Conservation (phyloP, 768 basidiomycete genomes). For the Lactarius deliciosus region DNA sequence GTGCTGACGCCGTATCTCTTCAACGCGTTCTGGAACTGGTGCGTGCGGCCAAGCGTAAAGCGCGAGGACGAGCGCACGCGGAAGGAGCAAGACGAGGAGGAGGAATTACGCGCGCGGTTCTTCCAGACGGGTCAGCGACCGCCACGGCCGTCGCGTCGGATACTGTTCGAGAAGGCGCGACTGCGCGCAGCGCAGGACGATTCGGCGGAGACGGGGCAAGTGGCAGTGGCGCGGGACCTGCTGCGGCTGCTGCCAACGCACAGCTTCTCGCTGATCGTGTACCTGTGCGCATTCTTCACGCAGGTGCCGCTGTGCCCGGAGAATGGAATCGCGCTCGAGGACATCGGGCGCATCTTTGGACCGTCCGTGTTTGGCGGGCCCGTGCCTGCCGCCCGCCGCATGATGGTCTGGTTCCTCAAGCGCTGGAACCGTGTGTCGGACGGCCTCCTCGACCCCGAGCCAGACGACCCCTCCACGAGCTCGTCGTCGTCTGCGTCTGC, state of each 20-base stretch:
- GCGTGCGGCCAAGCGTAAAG: conserved; percentile 44
- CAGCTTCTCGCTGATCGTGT: conserved; percentile 44
- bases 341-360: conserved; percentile 49
- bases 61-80: conserved; percentile 36
- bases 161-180: conserved; percentile 18
- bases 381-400: conserved; percentile 21
- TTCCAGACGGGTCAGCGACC: conserved; percentile 33
- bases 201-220: conserved; percentile 34
- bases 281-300: conserved; percentile 50
- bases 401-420: conserved; percentile 29
- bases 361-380: conserved; percentile 41
- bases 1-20: conserved; percentile 45
- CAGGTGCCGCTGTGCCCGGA: conserved; percentile 52
- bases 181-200: conserved; percentile 19
- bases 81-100: conserved; percentile 37
- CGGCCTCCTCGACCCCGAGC: conserved; percentile 25
- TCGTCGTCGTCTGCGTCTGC: background rate
- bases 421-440: conserved; percentile 29
- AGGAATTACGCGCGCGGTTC: conserved; percentile 35
- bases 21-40: conserved; percentile 45
- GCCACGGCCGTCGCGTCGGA: conserved; percentile 17
- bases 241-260: conserved; percentile 49
- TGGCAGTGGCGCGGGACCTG: conserved; percentile 45
- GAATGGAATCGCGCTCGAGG: conserved; percentile 48
- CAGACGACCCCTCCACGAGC: background rate